Evolutionary conservation across 1,139 yeast species (phyloP).

Genomic region (Ogataea hybrid): DNA sequence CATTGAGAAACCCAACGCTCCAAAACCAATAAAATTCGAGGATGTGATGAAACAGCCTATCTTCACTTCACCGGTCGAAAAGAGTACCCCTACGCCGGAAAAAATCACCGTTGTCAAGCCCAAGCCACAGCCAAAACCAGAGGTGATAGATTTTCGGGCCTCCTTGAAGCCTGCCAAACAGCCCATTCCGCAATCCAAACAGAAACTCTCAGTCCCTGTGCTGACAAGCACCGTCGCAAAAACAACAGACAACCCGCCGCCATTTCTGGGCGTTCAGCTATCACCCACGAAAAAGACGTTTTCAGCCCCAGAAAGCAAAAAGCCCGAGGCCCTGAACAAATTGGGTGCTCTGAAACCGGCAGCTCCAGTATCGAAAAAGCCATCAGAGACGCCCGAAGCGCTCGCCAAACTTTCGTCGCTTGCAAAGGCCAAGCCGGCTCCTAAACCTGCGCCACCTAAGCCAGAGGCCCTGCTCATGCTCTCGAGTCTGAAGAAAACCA

Average conservation of each 20-base stretch:
- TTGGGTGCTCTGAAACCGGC: constrained; percentile 9
- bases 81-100: not conserved
- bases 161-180: not conserved
- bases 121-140: not conserved
- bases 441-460: constrained; percentile 8
- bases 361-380: constrained; percentile 1
- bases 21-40: constrained; percentile 24
- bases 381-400: constrained; percentile 11
- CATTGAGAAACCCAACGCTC: constrained; percentile 16
- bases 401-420: constrained; percentile 4
- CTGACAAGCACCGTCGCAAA: not conserved
- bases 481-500: constrained; percentile 1
- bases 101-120: not conserved
- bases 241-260: not conserved
- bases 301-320: not conserved
- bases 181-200: not conserved
- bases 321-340: constrained; percentile 15
- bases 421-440: constrained; percentile 10
- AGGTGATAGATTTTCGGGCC: not conserved
- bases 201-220: not conserved
- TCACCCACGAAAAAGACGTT: constrained; percentile 10
- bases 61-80: not conserved
- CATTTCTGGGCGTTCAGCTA: constrained; percentile 6
- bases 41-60: constrained; percentile 18
- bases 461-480: constrained; percentile 17